phyloP scores from a whole-genome alignment of 352 stramenopile species.

The Phytopythium helicoides region DNA sequence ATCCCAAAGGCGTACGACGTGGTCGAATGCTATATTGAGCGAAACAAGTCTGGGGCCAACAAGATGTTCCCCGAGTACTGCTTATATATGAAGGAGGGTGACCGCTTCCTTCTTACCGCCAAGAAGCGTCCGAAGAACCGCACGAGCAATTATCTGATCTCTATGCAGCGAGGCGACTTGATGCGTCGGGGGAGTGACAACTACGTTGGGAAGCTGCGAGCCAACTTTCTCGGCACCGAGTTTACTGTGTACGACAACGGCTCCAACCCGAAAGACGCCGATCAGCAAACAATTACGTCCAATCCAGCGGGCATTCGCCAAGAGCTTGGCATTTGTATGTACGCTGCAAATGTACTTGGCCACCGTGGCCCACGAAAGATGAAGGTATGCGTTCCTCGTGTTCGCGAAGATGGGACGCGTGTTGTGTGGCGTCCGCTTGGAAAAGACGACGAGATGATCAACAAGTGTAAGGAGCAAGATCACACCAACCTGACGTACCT shows the following conservation, averaged over 20 bases:
- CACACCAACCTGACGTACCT: constrained; percentile 91
- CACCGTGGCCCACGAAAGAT: constrained; percentile 95
- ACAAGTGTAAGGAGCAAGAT: constrained; percentile 93
- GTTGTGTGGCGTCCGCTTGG: constrained; percentile 70
- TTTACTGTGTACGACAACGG: constrained; percentile 96
- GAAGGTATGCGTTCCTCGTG: constrained; percentile 91
- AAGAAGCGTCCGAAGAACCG: constrained; percentile 97
- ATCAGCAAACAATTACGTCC: constrained; percentile 76
- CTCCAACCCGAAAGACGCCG: constrained; percentile 89
- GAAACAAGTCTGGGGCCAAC: constrained; percentile 90
- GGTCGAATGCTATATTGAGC: constrained; percentile 94
- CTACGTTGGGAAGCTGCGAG: constrained; percentile 94
- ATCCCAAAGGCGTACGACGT: constrained; percentile 88
- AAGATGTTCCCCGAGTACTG: constrained; percentile 93
- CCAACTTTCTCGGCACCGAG: constrained; percentile 98
- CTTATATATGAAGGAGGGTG: constrained; percentile 92
- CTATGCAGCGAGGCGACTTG: constrained; percentile 91
- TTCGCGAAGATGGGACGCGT: constrained; percentile 83
- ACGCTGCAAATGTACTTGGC: constrained; percentile 92
- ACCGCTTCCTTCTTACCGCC: constrained; percentile 95
- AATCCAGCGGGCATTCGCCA: constrained; percentile 79
- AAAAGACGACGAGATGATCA: constrained; percentile 91
- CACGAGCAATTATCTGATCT: constrained; percentile 97
- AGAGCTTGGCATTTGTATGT: constrained; percentile 93
- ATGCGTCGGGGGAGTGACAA: constrained; percentile 87